phyloP scores from a whole-genome alignment of 106 monocot genomes.

The Dendrobium nobile region DNA sequence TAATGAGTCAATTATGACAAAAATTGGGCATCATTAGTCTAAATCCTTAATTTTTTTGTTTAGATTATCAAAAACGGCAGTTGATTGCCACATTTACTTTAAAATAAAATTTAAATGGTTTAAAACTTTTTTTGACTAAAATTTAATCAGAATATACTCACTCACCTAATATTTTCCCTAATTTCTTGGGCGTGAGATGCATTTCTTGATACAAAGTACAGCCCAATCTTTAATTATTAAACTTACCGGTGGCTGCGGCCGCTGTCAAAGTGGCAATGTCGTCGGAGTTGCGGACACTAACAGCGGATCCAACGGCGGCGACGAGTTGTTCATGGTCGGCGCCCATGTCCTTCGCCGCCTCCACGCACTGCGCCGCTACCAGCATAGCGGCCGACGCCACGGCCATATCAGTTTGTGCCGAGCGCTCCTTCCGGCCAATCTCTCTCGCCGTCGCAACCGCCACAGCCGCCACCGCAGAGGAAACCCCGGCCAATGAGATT shows the following conservation, averaged over 20 bases:
- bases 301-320: conserved; percentile 50
- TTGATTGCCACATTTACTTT: too few relatives aligned
- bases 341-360: conserved; percentile 59
- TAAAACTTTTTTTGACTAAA: too few relatives aligned
- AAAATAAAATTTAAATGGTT: too few relatives aligned
- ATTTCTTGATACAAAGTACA: too few relatives aligned
- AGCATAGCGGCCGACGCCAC: conserved; percentile 69
- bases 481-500: conserved; percentile 62
- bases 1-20: too few relatives aligned
- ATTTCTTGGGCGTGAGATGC: too few relatives aligned
- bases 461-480: conserved; percentile 52
- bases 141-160: too few relatives aligned
- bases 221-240: too few relatives aligned
- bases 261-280: conserved; percentile 65
- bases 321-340: conserved; percentile 62
- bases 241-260: conserved; percentile 67
- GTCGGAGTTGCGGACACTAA: conserved; percentile 48
- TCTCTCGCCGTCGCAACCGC: conserved; percentile 11
- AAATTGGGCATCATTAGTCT: too few relatives aligned
- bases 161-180: too few relatives aligned
- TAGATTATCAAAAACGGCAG: too few relatives aligned
- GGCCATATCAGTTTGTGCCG: conserved; percentile 49
- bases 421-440: conserved; percentile 29
- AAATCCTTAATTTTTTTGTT: too few relatives aligned
- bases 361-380: conserved; percentile 69